Base-by-base conservation (phyloP, 495 filamentous ascomycete species). In the Penicillium subrubescens region DNA sequence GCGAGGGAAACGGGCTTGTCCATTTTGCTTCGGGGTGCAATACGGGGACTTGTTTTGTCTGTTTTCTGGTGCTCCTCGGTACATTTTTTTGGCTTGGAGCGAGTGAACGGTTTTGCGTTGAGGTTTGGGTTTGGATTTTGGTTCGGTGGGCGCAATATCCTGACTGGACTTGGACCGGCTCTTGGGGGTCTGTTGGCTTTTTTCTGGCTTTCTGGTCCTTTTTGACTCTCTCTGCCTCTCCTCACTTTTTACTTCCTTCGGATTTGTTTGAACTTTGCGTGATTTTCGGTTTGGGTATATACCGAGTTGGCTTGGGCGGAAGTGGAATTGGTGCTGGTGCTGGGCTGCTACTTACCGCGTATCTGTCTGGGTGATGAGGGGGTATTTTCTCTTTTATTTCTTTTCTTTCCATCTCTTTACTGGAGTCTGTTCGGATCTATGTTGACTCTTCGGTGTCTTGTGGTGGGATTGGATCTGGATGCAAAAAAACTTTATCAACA, bases 241-340 rank as follows among this genome's bases (percentile, higher is more conserved):
- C 14, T 21, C 31, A 25, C 31, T 33, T 25, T 43, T 23, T 46
- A 23, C 57, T 56, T 56, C 4, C 31, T 56, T 48, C 23, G 23
- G 48, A 52, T 29, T 56, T 39, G 53, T 29, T 56, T 56, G 31
- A 23, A 15, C 29, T 39, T 15, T 23, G 15, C 44, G 19, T 31
- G 12, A 17, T 59, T 54, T 64, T 63, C 59, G 21, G 53, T 57
- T 65, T 41, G 56, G 55, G 19, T 60, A 53, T 11, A 8, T 4
- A 57, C 65, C 60, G 50, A 55, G 60, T 33, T 61, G 57, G 61
- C 46, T 67, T 67, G 65, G 65, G 57, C 61, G 57, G 60, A 23
- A 59, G 39, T 52, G 48, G 25, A n/a, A 29, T 12, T 27, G 54
- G 64, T 62, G 50, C n/a, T 27, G 54, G 64, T 62, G 50, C 43